Conservation (phyloP, 2,329 filamentous ascomycete genomes). For the Exophiala phaeomuriformis region DNA sequence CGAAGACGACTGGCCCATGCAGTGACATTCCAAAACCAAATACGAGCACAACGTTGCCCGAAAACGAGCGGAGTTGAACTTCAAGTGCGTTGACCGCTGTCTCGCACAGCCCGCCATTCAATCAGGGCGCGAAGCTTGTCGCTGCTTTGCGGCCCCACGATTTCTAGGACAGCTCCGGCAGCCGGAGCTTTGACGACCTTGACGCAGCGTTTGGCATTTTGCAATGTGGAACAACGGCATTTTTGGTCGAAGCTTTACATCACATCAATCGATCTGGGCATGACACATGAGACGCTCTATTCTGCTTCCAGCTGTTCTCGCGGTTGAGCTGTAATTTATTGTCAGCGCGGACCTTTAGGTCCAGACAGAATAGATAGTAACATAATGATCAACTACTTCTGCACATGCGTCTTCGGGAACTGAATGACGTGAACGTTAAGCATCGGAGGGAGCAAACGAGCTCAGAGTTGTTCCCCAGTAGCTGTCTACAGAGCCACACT, state of each 20-base stretch:
- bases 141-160: not conserved
- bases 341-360: conserved; percentile 7
- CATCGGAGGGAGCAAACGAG: too few species aligned
- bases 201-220: conserved; percentile 24
- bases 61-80: too few species aligned
- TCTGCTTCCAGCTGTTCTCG: not conserved
- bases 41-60: not conserved
- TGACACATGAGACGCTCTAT: not conserved
- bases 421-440: too few species aligned
- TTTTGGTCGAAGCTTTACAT: conserved; percentile 2
- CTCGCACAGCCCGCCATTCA: too few species aligned
- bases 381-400: conserved; percentile 1
- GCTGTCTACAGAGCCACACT: not conserved
- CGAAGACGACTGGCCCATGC: conserved; percentile 87
- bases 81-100: too few species aligned
- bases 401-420: too few species aligned
- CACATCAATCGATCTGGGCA: conserved; percentile 7
- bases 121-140: too few species aligned
- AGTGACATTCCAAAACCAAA: conserved; percentile 5
- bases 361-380: conserved; percentile 19
- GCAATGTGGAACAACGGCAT: conserved; percentile 17
- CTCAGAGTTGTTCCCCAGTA: not conserved
- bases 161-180: not conserved
- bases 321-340: conserved; percentile 11
- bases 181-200: conserved; percentile 14